Percentiles rank a stretch among this genome's conserved stretches.
Evolutionary conservation across 2,329 filamentous ascomycete species (phyloP).

Genomic region (Aspergillus flavus): DNA sequence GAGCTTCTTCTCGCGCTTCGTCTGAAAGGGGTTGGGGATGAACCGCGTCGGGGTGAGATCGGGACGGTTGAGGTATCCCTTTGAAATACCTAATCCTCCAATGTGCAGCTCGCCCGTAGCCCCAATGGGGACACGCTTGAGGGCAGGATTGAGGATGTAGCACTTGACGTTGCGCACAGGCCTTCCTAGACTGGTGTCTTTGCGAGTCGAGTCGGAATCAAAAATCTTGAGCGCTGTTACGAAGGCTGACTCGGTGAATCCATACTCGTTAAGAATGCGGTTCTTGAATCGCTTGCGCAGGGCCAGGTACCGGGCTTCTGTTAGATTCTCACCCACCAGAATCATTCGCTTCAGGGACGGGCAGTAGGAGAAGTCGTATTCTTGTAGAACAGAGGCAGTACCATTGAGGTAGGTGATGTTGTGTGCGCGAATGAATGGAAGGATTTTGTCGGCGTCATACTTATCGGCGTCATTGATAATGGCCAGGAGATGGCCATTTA

Average conservation of each 20-base stretch:
- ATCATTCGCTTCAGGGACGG: neutral
- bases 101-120: neutral
- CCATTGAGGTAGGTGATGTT: neutral
- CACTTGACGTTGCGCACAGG: neutral
- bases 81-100: neutral
- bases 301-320: neutral
- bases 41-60: slow-evolving; percentile 17
- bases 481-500: neutral
- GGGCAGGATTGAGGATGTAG: neutral
- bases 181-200: neutral
- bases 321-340: neutral
- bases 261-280: neutral
- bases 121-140: neutral
- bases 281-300: neutral
- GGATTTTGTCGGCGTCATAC: neutral
- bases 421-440: neutral
- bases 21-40: neutral
- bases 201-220: neutral
- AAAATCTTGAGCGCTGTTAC: neutral
- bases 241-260: neutral
- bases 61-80: slow-evolving; percentile 20
- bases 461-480: neutral
- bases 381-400: neutral
- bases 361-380: neutral
- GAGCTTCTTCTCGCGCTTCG: neutral